Percentiles rank a stretch among this genome's conserved stretches.
These are phyloP conservation scores for Teunomyces aglyptinius DNA, from an alignment of 805 yeast species.

Conservation along the genomic window DNA sequence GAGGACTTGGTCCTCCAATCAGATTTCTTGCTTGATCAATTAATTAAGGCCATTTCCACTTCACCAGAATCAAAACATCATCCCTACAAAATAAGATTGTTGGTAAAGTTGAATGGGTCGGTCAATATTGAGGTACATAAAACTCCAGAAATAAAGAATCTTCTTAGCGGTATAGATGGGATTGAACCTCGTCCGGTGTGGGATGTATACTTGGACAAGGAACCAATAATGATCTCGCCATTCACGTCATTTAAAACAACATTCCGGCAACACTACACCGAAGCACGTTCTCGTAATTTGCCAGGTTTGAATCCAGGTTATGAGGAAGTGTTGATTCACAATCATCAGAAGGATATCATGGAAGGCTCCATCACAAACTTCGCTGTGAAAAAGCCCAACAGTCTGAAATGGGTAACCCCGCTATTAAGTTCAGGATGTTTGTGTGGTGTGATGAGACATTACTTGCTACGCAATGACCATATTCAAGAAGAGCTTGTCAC, in stretches of 20 bases:
- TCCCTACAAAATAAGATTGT: constrained; percentile 34
- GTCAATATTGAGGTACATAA: constrained; percentile 33
- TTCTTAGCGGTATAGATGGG: constrained; percentile 28
- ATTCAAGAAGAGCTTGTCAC: constrained; percentile 54
- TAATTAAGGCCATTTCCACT: constrained; percentile 25
- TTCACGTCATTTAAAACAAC: constrained; percentile 91
- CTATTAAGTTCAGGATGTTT: constrained; percentile 74
- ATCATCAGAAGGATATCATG: constrained; percentile 55
- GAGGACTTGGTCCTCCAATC: constrained; percentile 43
- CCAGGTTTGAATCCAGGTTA: constrained; percentile 38
- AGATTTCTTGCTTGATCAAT: constrained; percentile 36
- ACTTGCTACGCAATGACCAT: constrained; percentile 51
- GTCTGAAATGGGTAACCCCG: constrained; percentile 74
- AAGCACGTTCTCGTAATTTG: constrained; percentile 54
- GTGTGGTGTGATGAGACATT: constrained; percentile 77
- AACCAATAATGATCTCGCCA: constrained; percentile 56
- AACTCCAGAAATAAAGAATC: constrained; percentile 21
- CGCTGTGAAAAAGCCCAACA: constrained; percentile 51
- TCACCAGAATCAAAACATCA: constrained; percentile 18
- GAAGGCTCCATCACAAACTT: constrained; percentile 86
- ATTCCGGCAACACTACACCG: constrained; percentile 57
- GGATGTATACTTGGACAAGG: constrained; percentile 61
- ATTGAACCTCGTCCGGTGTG: constrained; percentile 28
- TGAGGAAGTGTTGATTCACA: constrained; percentile 69
- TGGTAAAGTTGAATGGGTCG: constrained; percentile 27